A percentile compares a stretch with the other conserved stretches of the same genome.
Conservation (phyloP, 2,329 filamentous ascomycete genomes). For the Zalaria sp. region DNA sequence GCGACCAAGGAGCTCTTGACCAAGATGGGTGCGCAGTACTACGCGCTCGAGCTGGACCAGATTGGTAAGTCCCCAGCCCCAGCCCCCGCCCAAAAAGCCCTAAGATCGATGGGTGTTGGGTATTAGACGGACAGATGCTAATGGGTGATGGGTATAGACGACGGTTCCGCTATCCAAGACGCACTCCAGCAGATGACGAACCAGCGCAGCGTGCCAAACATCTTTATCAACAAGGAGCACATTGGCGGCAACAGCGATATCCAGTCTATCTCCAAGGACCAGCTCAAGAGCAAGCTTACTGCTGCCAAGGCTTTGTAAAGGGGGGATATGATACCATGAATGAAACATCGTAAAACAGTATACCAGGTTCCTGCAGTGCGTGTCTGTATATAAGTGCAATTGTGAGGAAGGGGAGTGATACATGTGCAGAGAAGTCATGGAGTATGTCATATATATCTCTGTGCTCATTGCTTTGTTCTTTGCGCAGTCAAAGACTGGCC, state of each 20-base stretch:
- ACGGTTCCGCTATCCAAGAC: slow-evolving; percentile 69
- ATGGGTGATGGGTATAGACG: slow-evolving; percentile 38
- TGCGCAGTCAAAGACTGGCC: too few species aligned
- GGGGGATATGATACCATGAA: too few species aligned
- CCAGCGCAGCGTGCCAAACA: slow-evolving; percentile 88
- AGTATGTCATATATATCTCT: too few species aligned
- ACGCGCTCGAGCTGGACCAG: slow-evolving; percentile 70
- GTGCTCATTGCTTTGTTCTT: too few species aligned
- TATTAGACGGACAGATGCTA: too few species aligned
- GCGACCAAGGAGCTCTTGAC: slow-evolving; percentile 63
- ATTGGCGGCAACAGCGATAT: slow-evolving; percentile 94
- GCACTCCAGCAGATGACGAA: slow-evolving; percentile 66
- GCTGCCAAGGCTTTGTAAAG: slow-evolving; percentile 3
- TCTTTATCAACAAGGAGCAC: slow-evolving; percentile 82
- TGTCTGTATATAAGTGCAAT: too few species aligned
- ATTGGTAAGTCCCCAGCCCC: slow-evolving; percentile 57
- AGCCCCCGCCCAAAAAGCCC: too few species aligned
- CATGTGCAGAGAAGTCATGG: too few species aligned
- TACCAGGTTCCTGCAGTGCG: too few species aligned
- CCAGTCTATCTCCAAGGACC: slow-evolving; percentile 32
- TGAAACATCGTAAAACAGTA: too few species aligned
- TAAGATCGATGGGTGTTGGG: too few species aligned
- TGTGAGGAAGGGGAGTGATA: too few species aligned
- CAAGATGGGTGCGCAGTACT: slow-evolving; percentile 57
- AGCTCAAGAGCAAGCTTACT: slow-evolving; percentile 8